phyloP scores from a whole-genome alignment of 139 green algal species.

The Tetraselmis chui region DNA sequence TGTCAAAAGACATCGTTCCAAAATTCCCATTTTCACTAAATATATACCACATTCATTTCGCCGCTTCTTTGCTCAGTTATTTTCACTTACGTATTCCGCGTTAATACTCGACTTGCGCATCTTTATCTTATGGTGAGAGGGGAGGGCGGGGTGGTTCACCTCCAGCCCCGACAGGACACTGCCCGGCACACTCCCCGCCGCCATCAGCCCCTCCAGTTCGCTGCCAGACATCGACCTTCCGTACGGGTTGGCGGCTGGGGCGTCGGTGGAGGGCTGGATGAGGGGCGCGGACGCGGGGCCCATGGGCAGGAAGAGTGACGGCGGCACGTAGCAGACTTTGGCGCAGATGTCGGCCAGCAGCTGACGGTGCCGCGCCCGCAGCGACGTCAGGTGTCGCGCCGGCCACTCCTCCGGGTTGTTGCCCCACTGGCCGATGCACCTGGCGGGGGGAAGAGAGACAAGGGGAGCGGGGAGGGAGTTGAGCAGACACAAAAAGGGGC shows the following conservation, averaged over 20 bases:
- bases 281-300: not conserved
- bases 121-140: no score
- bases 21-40: no score
- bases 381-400: slow-evolving; percentile 34
- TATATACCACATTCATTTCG: no score
- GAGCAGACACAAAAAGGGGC: not conserved
- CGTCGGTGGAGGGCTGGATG: not conserved
- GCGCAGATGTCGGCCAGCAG: slow-evolving; percentile 26
- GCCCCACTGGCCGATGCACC: slow-evolving; percentile 39
- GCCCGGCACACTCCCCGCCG: not conserved
- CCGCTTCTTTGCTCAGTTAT: no score
- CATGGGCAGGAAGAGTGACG: not conserved
- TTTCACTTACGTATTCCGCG: no score
- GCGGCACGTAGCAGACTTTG: not conserved
- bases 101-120: no score
- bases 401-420: slow-evolving; percentile 41
- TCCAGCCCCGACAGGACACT: not conserved
- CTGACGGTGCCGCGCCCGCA: slow-evolving; percentile 40
- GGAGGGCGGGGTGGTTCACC: not conserved
- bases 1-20: no score
- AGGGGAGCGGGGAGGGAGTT: not conserved
- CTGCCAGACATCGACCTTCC: not conserved
- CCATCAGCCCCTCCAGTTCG: not conserved
- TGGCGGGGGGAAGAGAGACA: slow-evolving; percentile 3
- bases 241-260: no score